Conservation (phyloP, 805 yeast genomes). For the Candida taoyuanica region DNA sequence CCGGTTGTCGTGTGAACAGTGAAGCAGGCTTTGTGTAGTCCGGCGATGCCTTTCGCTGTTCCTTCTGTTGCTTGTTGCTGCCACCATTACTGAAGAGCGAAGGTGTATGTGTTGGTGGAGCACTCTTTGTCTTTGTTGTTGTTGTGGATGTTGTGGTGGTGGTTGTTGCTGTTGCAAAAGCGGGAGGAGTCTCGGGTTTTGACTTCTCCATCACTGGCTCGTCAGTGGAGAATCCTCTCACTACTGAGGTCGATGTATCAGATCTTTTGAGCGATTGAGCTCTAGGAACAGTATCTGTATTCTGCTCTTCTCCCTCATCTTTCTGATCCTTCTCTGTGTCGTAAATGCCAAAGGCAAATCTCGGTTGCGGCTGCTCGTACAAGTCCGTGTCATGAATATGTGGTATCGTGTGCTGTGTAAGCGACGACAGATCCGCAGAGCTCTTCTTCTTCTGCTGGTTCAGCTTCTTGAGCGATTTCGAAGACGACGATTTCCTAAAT, state of each 20-base stretch:
- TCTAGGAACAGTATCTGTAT: not conserved
- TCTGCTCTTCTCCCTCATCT: not conserved
- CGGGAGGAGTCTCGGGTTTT: not conserved
- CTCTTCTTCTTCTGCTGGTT: constrained; percentile 17
- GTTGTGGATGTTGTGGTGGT: not conserved
- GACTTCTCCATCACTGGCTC: constrained; percentile 1
- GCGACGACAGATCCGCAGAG: constrained; percentile 13
- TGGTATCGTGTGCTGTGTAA: constrained; percentile 9
- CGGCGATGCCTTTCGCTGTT: not conserved
- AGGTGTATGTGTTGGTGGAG: constrained; percentile 4
- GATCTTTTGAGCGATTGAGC: constrained; percentile 19
- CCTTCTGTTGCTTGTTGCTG: not conserved
- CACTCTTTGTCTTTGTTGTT: not conserved
- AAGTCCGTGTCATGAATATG: constrained; percentile 22
- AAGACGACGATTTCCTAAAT: constrained; percentile 25
- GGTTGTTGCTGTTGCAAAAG: not conserved
- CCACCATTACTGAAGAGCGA: constrained; percentile 9
- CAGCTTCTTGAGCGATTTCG: constrained; percentile 23
- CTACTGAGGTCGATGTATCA: constrained; percentile 26
- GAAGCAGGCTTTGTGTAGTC: constrained; percentile 4
- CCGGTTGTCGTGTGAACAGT: constrained; percentile 3
- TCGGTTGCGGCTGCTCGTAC: constrained; percentile 28
- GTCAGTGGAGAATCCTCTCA: constrained; percentile 27
- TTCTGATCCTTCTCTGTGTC: constrained; percentile 4
- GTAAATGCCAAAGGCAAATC: constrained; percentile 27